These are phyloP conservation scores for Powellomyces hirtus DNA, from an alignment of 192 early-diverging fungal species.

Conservation along the genomic window DNA sequence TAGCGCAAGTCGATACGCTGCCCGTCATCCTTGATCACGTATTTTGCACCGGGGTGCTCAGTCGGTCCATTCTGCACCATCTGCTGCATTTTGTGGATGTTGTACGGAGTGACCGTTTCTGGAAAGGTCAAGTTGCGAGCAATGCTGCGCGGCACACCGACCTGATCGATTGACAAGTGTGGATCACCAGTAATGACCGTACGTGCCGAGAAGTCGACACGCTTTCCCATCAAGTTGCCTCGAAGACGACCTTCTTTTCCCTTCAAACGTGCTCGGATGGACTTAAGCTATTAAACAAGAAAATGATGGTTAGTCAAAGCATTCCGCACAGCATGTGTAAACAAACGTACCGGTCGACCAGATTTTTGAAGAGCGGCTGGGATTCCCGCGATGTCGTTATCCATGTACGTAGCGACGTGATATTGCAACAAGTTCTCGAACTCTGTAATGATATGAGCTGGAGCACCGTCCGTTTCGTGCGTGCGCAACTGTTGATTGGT, in stretches of 20 bases:
- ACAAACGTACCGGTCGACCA: conserved; percentile 74
- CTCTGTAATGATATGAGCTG: conserved; percentile 83
- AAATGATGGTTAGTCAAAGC: background rate
- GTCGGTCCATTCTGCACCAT: conserved; percentile 87
- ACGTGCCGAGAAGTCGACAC: conserved; percentile 98
- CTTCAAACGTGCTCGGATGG: conserved; percentile 94
- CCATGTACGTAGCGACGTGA: conserved; percentile 96
- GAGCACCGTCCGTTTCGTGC: conserved; percentile 83
- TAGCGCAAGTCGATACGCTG: conserved; percentile 89
- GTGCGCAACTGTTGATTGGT: conserved; percentile 81
- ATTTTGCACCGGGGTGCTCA: conserved; percentile 95
- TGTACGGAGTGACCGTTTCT: conserved; percentile 95
- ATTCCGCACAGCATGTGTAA: background rate
- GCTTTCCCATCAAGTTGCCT: conserved; percentile 99
- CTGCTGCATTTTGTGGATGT: conserved; percentile 85
- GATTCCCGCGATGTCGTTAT: conserved; percentile 92
- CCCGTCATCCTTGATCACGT: conserved; percentile 92
- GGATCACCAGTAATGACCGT: conserved; percentile 99
- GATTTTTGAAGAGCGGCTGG: conserved; percentile 90
- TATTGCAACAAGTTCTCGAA: conserved; percentile 87
- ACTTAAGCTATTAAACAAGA: conserved; percentile 64
- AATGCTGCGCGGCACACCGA: conserved; percentile 96
- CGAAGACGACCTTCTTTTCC: conserved; percentile 99
- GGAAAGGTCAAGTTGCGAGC: conserved; percentile 96
- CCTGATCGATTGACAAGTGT: conserved; percentile 95